Conservation (phyloP, 176 grass and related monocot genomes). For the Thinopyrum elongatum region DNA sequence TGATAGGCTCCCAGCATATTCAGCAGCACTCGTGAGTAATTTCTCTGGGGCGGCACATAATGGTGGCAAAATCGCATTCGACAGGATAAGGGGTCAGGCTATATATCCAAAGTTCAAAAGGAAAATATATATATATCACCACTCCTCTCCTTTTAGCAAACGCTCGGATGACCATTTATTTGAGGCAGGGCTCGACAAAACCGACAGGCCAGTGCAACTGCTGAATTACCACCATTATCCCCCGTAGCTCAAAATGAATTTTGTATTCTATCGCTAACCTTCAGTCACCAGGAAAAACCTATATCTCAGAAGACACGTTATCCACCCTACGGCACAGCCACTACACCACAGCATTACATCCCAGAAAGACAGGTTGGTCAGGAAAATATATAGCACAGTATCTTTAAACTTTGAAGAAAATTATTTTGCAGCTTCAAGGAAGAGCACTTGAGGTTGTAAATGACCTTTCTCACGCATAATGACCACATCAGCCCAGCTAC, state of each 20-base stretch:
- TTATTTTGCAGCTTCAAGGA: slow-evolving; percentile 84
- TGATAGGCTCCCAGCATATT: slow-evolving; percentile 3
- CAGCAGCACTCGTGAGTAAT: background rate
- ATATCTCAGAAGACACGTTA: slow-evolving; percentile 33
- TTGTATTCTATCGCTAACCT: slow-evolving; percentile 38
- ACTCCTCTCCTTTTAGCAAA: slow-evolving; percentile 14
- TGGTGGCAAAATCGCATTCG: slow-evolving; percentile 37
- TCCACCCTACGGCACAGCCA: slow-evolving; percentile 4
- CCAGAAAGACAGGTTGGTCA: no score
- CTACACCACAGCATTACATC: no score
- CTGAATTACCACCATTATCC: slow-evolving; percentile 27
- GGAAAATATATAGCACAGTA: no score
- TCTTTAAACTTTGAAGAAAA: slow-evolving; percentile 22
- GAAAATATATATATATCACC: background rate
- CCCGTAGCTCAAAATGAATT: slow-evolving; percentile 29
- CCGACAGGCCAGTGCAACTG: slow-evolving; percentile 7
- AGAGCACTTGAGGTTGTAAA: slow-evolving; percentile 98
- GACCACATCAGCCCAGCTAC: slow-evolving; percentile 87
- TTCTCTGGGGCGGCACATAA: background rate
- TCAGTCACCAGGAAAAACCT: slow-evolving; percentile 30
- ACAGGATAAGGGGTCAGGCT: slow-evolving; percentile 30
- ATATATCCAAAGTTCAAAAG: slow-evolving; percentile 24
- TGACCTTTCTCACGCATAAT: slow-evolving; percentile 89
- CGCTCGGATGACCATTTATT: slow-evolving; percentile 32
- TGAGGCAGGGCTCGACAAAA: slow-evolving; percentile 14